phyloP scores from a whole-genome alignment of 108 stramenopile species.

The Heterococcus sp. region DNA sequence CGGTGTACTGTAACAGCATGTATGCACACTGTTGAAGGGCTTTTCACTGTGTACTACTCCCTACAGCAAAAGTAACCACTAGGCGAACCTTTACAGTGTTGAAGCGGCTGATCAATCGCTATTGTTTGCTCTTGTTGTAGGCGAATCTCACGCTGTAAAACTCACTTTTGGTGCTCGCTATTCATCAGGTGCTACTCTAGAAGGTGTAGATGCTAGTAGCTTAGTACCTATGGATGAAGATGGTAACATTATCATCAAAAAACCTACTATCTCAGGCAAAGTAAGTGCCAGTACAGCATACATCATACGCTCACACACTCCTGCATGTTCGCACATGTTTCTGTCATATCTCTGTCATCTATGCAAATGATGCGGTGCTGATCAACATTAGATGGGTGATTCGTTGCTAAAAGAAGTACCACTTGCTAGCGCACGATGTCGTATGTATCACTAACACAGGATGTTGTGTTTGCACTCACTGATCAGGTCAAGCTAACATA shows the following conservation, averaged over 20 bases:
- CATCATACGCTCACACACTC: background rate
- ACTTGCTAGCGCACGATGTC: no score
- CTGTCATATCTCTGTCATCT: background rate
- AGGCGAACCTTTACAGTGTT: background rate
- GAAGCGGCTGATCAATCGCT: background rate
- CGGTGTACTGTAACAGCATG: background rate
- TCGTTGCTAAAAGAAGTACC: no score
- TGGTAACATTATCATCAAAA: slow-evolving; percentile 6
- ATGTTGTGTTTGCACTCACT: no score
- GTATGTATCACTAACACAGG: no score
- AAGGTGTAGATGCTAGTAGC: background rate
- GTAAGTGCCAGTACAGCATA: background rate
- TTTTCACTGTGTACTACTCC: background rate
- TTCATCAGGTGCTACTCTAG: background rate
- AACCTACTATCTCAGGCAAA: slow-evolving; percentile 26
- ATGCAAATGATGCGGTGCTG: background rate
- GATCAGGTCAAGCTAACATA: slow-evolving; percentile 30
- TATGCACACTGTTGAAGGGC: background rate
- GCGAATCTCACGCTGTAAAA: no score
- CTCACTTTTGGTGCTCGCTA: background rate
- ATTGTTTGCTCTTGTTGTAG: no score
- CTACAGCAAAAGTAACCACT: background rate
- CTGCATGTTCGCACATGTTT: background rate
- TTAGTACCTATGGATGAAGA: slow-evolving; percentile 36
- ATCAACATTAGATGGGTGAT: background rate